Percentiles rank a stretch among this genome's conserved stretches.
Conservation (phyloP, 2,329 filamentous ascomycete species). For the Colletotrichum lupini region DNA sequence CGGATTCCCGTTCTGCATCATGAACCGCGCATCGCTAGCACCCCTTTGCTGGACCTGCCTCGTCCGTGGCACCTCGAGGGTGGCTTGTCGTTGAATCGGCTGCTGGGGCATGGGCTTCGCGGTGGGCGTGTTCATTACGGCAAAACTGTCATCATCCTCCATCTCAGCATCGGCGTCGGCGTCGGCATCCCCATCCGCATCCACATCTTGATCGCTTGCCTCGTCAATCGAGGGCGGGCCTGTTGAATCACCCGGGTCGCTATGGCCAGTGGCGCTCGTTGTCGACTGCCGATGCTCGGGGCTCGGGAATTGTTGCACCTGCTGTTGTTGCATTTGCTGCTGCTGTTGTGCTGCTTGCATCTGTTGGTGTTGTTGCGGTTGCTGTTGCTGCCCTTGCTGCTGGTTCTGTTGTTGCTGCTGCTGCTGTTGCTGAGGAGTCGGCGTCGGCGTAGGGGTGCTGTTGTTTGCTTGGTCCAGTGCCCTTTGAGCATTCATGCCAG, state of each 20-base stretch:
- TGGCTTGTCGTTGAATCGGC: constrained; percentile 52
- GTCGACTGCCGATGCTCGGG: constrained; percentile 42
- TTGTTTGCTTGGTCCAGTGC: constrained; percentile 52
- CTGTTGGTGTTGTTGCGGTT: constrained; percentile 36
- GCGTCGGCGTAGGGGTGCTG: constrained; percentile 35
- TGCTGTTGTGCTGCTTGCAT: constrained; percentile 36
- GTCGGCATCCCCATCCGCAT: constrained; percentile 51
- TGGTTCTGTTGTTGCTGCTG: constrained; percentile 44
- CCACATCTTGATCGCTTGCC: constrained; percentile 57
- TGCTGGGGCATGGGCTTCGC: constrained; percentile 48
- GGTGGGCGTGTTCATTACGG: constrained; percentile 58
- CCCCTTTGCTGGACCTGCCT: constrained; percentile 48
- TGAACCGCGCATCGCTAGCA: constrained; percentile 50
- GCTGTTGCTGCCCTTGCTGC: constrained; percentile 43
- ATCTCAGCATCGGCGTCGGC: constrained; percentile 58
- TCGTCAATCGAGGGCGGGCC: constrained; percentile 56
- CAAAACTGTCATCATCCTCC: constrained; percentile 68
- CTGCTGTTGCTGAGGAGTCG: constrained; percentile 39
- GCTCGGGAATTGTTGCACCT: constrained; percentile 37
- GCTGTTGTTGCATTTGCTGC: constrained; percentile 38
- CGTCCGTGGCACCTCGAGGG: constrained; percentile 57
- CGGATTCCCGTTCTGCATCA: constrained; percentile 54
- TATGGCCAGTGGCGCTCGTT: constrained; percentile 48
- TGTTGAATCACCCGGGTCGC: constrained; percentile 47
- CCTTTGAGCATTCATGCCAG: constrained; percentile 62